phyloP scores from a whole-genome alignment of 805 yeast genomes.

The Saccharomycopsis schoenii region DNA sequence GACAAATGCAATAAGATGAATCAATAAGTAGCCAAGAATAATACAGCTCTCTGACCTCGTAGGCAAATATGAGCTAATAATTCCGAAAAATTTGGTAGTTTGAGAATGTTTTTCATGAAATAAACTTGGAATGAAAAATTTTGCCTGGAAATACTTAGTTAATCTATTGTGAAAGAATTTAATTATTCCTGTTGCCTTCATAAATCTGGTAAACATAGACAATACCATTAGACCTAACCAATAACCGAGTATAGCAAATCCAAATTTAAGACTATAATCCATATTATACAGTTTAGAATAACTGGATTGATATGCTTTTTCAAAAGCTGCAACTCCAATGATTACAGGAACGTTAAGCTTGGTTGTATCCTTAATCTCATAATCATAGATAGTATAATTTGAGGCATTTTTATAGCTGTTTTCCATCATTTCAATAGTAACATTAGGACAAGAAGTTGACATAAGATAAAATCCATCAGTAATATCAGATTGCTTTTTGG shows the following conservation, averaged over 20 bases:
- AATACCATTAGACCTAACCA: slow-evolving; percentile 13
- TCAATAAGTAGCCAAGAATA: slow-evolving; percentile 25
- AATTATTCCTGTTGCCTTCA: slow-evolving; percentile 11
- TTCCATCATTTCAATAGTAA: slow-evolving; percentile 4
- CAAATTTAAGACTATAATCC: slow-evolving; percentile 6
- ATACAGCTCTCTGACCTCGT: slow-evolving; percentile 31
- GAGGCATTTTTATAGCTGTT: slow-evolving; percentile 13
- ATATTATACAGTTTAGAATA: not conserved
- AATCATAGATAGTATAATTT: slow-evolving; percentile 6
- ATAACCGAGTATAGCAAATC: slow-evolving; percentile 13
- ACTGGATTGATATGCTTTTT: not conserved
- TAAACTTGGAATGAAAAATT: slow-evolving; percentile 24
- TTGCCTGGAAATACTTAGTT: slow-evolving; percentile 20
- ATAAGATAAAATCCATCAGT: not conserved
- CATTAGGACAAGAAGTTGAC: not conserved
- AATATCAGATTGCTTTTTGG: not conserved
- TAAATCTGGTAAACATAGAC: slow-evolving; percentile 3
- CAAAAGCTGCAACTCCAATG: not conserved
- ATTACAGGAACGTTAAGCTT: slow-evolving; percentile 6
- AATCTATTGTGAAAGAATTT: not conserved
- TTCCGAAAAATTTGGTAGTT: slow-evolving; percentile 16
- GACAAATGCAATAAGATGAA: slow-evolving; percentile 25
- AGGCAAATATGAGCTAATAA: slow-evolving; percentile 24
- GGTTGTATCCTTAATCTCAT: not conserved
- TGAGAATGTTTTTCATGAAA: slow-evolving; percentile 22